Evolutionary conservation across 345 rosid genomes (phyloP).

Genomic region (Lumnitzera racemosa): DNA sequence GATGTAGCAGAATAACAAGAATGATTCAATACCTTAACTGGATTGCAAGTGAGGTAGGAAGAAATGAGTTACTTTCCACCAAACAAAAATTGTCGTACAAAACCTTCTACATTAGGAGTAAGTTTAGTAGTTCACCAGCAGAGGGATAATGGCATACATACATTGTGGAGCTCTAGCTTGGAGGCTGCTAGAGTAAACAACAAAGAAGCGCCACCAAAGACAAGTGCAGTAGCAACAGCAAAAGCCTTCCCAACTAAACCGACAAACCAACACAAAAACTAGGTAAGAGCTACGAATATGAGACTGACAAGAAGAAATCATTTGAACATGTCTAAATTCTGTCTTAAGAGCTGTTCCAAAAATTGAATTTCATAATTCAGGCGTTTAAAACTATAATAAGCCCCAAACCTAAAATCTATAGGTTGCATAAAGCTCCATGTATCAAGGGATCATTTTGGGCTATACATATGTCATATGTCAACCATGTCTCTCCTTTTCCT

Average conservation of each 20-base stretch:
- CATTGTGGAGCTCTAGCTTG: conserved; percentile 54
- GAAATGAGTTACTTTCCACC: not conserved
- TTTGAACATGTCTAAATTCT: no score
- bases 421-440: no score
- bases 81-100: not conserved
- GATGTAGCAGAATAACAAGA: not conserved
- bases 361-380: no score
- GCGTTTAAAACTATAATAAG: no score
- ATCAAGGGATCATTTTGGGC: no score
- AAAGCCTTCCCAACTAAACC: conserved; percentile 79
- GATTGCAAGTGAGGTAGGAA: not conserved
- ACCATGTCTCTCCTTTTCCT: no score
- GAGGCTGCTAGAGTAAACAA: conserved; percentile 51
- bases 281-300: not conserved
- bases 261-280: conserved; percentile 2
- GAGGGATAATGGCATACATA: conserved; percentile 17
- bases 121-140: not conserved
- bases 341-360: no score
- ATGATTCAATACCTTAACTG: not conserved
- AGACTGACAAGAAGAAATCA: no score
- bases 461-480: no score
- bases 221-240: conserved; percentile 55
- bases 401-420: no score
- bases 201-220: conserved; percentile 70
- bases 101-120: not conserved